phyloP scores from a whole-genome alignment of 257 asterid genomes.

The Nicotiana obtusifolia region DNA sequence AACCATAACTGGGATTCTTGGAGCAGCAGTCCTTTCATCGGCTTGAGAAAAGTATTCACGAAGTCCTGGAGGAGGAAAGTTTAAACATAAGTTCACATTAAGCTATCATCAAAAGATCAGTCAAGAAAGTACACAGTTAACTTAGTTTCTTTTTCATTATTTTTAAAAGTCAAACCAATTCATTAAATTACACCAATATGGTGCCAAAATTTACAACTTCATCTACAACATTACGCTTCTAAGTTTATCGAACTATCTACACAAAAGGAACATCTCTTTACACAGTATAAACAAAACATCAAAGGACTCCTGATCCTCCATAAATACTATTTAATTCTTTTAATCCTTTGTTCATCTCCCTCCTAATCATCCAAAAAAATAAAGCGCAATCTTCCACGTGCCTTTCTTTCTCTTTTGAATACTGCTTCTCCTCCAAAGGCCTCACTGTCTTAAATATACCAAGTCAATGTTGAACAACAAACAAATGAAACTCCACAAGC shows the following conservation, averaged over 20 bases:
- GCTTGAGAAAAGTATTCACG: slow-evolving; percentile 90
- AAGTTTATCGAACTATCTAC: neutral
- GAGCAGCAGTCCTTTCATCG: slow-evolving; percentile 84
- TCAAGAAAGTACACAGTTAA: neutral
- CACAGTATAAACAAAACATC: neutral
- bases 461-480: neutral
- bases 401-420: neutral
- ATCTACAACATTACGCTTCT: neutral
- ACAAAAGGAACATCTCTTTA: neutral
- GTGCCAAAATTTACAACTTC: neutral
- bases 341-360: neutral
- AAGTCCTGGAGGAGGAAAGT: slow-evolving; percentile 47
- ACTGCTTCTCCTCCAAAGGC: neutral
- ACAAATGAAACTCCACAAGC: neutral
- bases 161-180: neutral
- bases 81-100: neutral
- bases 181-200: neutral
- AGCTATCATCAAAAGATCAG: neutral
- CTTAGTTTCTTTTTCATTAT: neutral
- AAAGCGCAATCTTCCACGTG: neutral
- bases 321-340: neutral
- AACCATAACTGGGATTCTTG: slow-evolving; percentile 97
- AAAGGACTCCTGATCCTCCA: neutral
- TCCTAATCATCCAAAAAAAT: neutral
- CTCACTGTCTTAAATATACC: neutral